Evolutionary conservation across 495 filamentous ascomycete species (phyloP).

Genomic region (Staphylotrichum tortipilum): DNA sequence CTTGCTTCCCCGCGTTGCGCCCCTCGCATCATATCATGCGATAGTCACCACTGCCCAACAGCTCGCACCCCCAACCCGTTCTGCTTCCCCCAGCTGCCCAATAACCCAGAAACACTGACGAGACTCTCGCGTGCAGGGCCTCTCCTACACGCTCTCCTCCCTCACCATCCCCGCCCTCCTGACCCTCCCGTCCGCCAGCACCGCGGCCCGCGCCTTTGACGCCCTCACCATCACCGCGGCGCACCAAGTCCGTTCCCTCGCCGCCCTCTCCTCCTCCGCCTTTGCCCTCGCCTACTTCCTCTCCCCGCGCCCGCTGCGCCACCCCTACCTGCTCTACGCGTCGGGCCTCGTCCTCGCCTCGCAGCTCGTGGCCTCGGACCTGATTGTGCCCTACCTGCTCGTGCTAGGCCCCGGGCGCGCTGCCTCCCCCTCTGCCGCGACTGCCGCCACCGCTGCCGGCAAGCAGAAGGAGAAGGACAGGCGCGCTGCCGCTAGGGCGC

Average conservation of each 20-base stretch:
- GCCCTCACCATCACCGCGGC: slow-evolving; percentile 52
- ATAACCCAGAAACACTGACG: no score
- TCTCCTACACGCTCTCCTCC: slow-evolving; percentile 69
- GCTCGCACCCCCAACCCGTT: no score
- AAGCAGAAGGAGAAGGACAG: slow-evolving; percentile 16
- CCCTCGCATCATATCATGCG: no score
- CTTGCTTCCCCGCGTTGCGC: background rate
- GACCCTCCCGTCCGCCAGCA: slow-evolving; percentile 61
- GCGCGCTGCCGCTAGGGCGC: slow-evolving; percentile 15
- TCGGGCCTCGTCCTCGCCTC: slow-evolving; percentile 49
- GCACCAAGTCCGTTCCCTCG: slow-evolving; percentile 51
- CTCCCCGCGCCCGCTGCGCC: slow-evolving; percentile 59
- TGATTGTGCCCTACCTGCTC: slow-evolving; percentile 47
- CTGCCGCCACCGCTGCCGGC: slow-evolving; percentile 13
- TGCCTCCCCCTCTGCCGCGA: slow-evolving; percentile 11
- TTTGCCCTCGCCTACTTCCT: slow-evolving; percentile 65
- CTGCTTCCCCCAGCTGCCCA: no score
- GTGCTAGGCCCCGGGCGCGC: slow-evolving; percentile 26
- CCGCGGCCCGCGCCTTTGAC: slow-evolving; percentile 55
- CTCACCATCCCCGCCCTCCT: slow-evolving; percentile 69
- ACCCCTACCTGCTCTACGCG: slow-evolving; percentile 83
- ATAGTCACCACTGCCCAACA: no score
- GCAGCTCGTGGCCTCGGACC: slow-evolving; percentile 43
- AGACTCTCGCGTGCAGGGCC: slow-evolving; percentile 57
- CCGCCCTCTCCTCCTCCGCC: slow-evolving; percentile 50